A percentile compares a stretch with the other conserved stretches of the same genome.
Conservation (phyloP, 1,284 basidiomycete species). For the Ganoderma meredithae region DNA sequence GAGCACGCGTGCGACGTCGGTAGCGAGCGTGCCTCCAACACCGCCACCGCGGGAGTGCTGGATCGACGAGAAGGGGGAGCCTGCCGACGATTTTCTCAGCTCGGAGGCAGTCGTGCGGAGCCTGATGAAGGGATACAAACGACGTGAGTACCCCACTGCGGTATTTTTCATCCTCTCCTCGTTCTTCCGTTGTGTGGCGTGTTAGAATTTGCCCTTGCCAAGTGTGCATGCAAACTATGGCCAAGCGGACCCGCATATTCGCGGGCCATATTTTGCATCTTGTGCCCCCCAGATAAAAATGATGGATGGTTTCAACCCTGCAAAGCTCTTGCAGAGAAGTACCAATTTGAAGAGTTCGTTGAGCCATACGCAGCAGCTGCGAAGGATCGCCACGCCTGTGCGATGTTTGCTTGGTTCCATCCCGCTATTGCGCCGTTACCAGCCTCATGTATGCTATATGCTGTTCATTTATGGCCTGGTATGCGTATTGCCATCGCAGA, state of each 20-base stretch:
- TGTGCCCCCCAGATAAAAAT: too few species aligned
- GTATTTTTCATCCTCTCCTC: neutral
- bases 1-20: conserved; percentile 31
- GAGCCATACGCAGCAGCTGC: too few species aligned
- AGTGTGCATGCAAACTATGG: neutral
- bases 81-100: conserved; percentile 59
- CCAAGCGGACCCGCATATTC: neutral
- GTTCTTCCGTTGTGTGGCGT: too few species aligned
- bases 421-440: too few species aligned
- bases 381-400: too few species aligned
- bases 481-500: too few species aligned
- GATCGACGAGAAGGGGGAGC: conserved; percentile 57
- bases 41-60: conserved; percentile 53
- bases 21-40: conserved; percentile 44
- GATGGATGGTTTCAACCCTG: too few species aligned
- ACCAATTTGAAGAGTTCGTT: too few species aligned
- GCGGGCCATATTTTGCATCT: neutral
- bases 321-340: too few species aligned
- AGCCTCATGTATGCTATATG: too few species aligned
- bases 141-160: conserved; percentile 54
- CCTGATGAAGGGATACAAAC: conserved; percentile 68
- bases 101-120: conserved; percentile 65
- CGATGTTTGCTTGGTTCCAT: too few species aligned
- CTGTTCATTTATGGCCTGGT: too few species aligned
- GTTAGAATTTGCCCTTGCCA: neutral